Conservation (phyloP, 805 yeast genomes). For the Ogataea kodamae region DNA sequence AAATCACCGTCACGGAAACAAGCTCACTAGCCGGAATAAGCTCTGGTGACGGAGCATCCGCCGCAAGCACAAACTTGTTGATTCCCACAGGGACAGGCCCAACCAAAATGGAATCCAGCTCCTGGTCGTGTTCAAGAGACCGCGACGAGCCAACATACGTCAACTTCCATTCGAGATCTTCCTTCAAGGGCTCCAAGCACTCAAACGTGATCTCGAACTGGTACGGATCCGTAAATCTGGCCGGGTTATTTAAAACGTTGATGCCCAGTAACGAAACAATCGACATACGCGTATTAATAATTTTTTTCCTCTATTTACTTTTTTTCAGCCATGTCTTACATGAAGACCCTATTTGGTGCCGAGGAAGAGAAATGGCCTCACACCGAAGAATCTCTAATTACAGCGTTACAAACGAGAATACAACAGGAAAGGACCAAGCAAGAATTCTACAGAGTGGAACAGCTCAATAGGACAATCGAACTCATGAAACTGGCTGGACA, state of each 20-base stretch:
- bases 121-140: slow-evolving; percentile 94
- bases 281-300: slow-evolving; percentile 55
- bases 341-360: slow-evolving; percentile 50
- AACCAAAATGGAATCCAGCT: slow-evolving; percentile 90
- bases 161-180: slow-evolving; percentile 95
- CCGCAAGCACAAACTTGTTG: slow-evolving; percentile 86
- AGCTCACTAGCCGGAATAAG: slow-evolving; percentile 93
- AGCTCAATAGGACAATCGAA: slow-evolving; percentile 54
- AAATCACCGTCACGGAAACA: slow-evolving; percentile 91
- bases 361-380: slow-evolving; percentile 50
- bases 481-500: slow-evolving; percentile 57
- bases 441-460: slow-evolving; percentile 67
- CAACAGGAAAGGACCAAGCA: slow-evolving; percentile 85
- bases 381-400: slow-evolving; percentile 53
- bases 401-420: slow-evolving; percentile 54
- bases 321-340: slow-evolving; percentile 32
- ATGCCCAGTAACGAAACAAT: slow-evolving; percentile 90
- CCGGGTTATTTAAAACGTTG: slow-evolving; percentile 91
- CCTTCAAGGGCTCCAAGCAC: slow-evolving; percentile 86
- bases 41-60: slow-evolving; percentile 97
- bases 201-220: slow-evolving; percentile 97
- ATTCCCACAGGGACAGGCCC: slow-evolving; percentile 99
- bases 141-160: slow-evolving; percentile 96
- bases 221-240: slow-evolving; percentile 87
- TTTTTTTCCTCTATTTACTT: slow-evolving; percentile 1